These are phyloP conservation scores for Didymellaceae sp. DNA, from an alignment of 2,329 filamentous ascomycete species.

Conservation along the genomic window DNA sequence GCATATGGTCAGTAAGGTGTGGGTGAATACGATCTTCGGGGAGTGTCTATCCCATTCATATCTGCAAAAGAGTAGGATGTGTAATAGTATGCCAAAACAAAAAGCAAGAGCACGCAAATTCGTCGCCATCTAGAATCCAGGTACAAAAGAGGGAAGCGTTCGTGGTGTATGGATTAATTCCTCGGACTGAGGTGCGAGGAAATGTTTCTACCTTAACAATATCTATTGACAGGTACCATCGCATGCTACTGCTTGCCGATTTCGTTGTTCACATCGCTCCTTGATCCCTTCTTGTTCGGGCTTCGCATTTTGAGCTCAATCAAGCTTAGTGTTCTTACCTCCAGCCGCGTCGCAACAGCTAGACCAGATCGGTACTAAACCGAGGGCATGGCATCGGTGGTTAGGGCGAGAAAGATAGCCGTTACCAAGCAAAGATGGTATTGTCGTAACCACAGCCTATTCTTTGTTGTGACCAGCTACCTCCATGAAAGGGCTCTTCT, in stretches of 20 bases:
- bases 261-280: not conserved
- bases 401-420: not conserved
- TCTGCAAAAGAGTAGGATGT: not conserved
- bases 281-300: constrained; percentile 1
- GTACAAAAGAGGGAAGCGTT: too few species aligned
- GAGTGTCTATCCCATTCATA: constrained; percentile 10
- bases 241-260: not conserved
- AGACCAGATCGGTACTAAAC: too few species aligned
- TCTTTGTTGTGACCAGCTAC: constrained; percentile 33
- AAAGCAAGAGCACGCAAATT: not conserved
- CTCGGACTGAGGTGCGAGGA: not conserved
- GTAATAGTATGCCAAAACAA: not conserved
- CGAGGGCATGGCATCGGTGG: too few species aligned
- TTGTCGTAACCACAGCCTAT: not conserved
- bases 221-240: not conserved
- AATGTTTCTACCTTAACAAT: not conserved
- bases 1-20: not conserved
- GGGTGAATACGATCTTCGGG: not conserved
- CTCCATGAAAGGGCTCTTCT: constrained; percentile 49
- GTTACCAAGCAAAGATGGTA: not conserved
- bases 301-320: constrained; percentile 11
- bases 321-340: constrained; percentile 9
- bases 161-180: not conserved
- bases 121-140: not conserved
- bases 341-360: too few species aligned